Conservation (phyloP, 768 basidiomycete species). For the Boletus eberwhitei region DNA sequence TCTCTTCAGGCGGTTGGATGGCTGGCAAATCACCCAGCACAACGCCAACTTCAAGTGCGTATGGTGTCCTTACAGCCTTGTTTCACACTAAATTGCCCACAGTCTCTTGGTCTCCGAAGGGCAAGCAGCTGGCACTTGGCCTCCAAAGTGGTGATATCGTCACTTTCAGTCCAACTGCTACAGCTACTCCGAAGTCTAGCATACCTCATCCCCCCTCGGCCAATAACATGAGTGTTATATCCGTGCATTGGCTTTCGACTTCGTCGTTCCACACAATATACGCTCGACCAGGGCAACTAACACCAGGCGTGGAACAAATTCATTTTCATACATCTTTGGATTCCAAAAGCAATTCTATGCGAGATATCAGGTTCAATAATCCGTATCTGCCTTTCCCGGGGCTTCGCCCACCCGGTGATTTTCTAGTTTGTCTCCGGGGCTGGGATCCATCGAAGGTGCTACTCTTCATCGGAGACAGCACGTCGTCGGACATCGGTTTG, state of each 20-base stretch:
- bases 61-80: neutral
- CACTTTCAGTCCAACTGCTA: conserved; percentile 58
- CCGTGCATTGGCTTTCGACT: conserved; percentile 64
- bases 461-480: conserved; percentile 47
- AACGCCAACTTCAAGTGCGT: conserved; percentile 59
- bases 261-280: conserved; percentile 69
- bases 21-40: conserved; percentile 45
- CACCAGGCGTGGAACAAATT: conserved; percentile 39
- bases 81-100: conserved; percentile 7
- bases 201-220: conserved; percentile 54
- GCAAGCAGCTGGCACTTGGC: conserved; percentile 79
- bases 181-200: conserved; percentile 51
- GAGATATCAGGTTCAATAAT: conserved; percentile 37
- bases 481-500: conserved; percentile 49
- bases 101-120: conserved; percentile 87
- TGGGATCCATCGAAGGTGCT: conserved; percentile 46
- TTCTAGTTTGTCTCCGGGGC: conserved; percentile 36
- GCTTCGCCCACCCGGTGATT: conserved; percentile 43
- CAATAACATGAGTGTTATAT: conserved; percentile 43
- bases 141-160: conserved; percentile 67
- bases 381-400: conserved; percentile 46
- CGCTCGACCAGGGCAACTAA: conserved; percentile 39
- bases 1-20: conserved; percentile 51
- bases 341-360: conserved; percentile 36
- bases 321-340: conserved; percentile 44